Conservation (phyloP, 192 early-diverging fungal species). For the Podochytrium sp. region DNA sequence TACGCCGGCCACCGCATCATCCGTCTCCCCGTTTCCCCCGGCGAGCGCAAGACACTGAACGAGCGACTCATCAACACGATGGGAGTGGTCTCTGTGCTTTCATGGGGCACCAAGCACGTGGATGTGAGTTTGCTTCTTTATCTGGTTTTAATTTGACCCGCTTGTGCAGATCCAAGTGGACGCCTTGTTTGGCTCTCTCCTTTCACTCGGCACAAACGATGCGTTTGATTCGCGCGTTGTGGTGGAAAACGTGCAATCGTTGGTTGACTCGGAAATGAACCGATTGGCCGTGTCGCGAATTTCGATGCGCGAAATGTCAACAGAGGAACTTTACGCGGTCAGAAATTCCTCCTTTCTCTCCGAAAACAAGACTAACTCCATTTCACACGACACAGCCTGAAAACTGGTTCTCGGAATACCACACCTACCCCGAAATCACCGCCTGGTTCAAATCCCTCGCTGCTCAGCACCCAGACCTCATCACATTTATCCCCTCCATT, state of each 20-base stretch:
- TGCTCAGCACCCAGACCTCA: constrained; percentile 47
- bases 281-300: neutral
- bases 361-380: neutral
- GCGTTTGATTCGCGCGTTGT: neutral
- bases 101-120: neutral
- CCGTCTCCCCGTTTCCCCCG: neutral
- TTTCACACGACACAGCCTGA: constrained; percentile 1
- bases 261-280: constrained; percentile 22
- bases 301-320: neutral
- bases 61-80: neutral
- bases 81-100: constrained; percentile 3
- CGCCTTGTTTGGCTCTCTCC: neutral
- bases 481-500: constrained; percentile 60
- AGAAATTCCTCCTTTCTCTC: neutral
- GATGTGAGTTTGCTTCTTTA: neutral
- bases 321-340: neutral
- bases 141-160: neutral
- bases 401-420: constrained; percentile 55
- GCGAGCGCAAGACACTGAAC: neutral
- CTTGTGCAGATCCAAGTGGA: constrained; percentile 11
- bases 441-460: constrained; percentile 54
- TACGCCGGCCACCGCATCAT: neutral
- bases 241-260: constrained; percentile 12
- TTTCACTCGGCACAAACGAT: neutral
- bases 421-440: constrained; percentile 49